Evolutionary conservation across 805 yeast genomes (phyloP).

Genomic region (Spencermartinsiella europaea): DNA sequence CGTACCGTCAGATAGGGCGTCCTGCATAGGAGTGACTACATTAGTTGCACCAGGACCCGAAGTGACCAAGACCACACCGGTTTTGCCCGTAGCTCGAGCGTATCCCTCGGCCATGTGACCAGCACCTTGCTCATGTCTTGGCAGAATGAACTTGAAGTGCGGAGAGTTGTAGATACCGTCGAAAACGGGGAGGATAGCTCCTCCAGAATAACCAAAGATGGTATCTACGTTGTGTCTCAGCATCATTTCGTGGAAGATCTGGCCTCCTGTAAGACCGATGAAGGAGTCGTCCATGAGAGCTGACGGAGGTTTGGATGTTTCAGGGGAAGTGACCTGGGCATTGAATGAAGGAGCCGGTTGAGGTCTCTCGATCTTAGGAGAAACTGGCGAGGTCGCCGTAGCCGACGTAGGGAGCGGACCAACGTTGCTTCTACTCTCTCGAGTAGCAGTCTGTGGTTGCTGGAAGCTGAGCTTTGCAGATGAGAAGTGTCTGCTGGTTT

Average conservation of each 20-base stretch:
- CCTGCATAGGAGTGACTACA: slow-evolving; percentile 97
- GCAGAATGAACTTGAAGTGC: slow-evolving; percentile 83
- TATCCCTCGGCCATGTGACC: slow-evolving; percentile 99
- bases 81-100: slow-evolving; percentile 91
- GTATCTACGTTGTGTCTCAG: slow-evolving; percentile 91
- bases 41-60: slow-evolving; percentile 99
- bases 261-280: slow-evolving; percentile 97
- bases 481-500: neutral
- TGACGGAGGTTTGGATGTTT: slow-evolving; percentile 1
- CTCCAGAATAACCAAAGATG: slow-evolving; percentile 97
- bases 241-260: slow-evolving; percentile 99
- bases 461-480: neutral
- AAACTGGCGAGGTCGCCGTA: neutral
- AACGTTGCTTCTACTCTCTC: no score
- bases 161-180: slow-evolving; percentile 94
- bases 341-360: slow-evolving; percentile 36
- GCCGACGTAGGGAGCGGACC: neutral
- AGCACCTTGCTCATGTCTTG: slow-evolving; percentile 98
- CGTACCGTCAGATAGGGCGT: slow-evolving; percentile 94
- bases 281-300: slow-evolving; percentile 57
- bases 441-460: neutral
- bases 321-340: slow-evolving; percentile 13
- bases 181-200: slow-evolving; percentile 96
- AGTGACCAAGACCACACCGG: slow-evolving; percentile 97
- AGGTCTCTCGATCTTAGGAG: slow-evolving; percentile 22